Conservation (phyloP, 106 monocot genomes). For the Dioscorea dumetorum region DNA sequence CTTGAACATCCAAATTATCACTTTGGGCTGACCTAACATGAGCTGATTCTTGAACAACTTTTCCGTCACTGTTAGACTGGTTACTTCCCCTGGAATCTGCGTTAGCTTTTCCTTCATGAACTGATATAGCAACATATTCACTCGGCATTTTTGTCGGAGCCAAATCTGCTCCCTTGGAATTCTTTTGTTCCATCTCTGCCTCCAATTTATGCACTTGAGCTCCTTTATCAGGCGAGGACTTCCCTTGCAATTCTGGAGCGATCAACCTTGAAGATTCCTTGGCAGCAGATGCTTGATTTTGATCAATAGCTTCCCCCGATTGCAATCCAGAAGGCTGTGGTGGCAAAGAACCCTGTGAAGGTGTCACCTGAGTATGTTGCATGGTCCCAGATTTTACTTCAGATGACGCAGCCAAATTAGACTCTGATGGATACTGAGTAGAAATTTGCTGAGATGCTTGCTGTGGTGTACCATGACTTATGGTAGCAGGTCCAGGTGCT, state of each 20-base stretch:
- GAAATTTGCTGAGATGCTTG: constrained; percentile 26
- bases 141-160: constrained; percentile 15
- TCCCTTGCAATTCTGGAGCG: constrained; percentile 3
- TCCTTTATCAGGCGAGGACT: constrained; percentile 15
- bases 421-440: constrained; percentile 3
- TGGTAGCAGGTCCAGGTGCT: constrained; percentile 1
- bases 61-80: not conserved
- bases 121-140: constrained; percentile 5
- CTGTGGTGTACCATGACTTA: constrained; percentile 14
- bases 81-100: constrained; percentile 7
- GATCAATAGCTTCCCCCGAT: not conserved
- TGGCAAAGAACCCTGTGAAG: constrained; percentile 15
- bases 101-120: constrained; percentile 13
- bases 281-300: not conserved
- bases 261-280: not conserved
- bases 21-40: not conserved
- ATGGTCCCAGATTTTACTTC: not conserved
- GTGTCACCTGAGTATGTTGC: constrained; percentile 9
- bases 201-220: constrained; percentile 2
- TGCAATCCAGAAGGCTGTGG: not conserved
- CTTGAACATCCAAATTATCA: constrained; percentile 9
- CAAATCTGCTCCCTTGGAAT: constrained; percentile 14
- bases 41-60: constrained; percentile 3
- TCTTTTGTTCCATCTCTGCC: constrained; percentile 1
- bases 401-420: not conserved